A percentile compares a stretch with the other conserved stretches of the same genome.
These are phyloP conservation scores for Vaucheria bursata DNA, from an alignment of 352 stramenopile species.

Conservation along the genomic window DNA sequence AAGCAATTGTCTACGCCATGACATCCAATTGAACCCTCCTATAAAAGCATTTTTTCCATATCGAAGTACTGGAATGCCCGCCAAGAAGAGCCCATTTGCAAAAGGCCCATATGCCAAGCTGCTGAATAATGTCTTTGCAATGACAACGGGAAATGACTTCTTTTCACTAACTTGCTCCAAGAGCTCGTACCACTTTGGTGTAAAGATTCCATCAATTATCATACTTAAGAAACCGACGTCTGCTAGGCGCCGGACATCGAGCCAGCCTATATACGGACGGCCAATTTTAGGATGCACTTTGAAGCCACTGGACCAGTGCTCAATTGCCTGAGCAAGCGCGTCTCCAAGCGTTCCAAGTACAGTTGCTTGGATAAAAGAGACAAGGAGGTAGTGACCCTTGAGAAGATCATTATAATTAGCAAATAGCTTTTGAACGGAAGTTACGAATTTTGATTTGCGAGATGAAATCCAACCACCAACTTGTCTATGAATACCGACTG, in stretches of 20 bases:
- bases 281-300: neutral
- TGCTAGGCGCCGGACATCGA: slow-evolving; percentile 16
- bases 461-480: no score
- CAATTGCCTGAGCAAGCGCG: slow-evolving; percentile 23
- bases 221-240: slow-evolving; percentile 33
- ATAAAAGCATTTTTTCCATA: slow-evolving; percentile 10
- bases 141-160: slow-evolving; percentile 12
- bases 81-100: slow-evolving; percentile 36
- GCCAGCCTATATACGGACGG: slow-evolving; percentile 2
- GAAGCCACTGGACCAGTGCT: slow-evolving; percentile 4
- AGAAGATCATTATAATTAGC: slow-evolving; percentile 37
- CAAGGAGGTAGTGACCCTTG: slow-evolving; percentile 37
- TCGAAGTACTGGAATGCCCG: slow-evolving; percentile 18
- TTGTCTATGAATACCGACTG: no score
- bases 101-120: slow-evolving; percentile 31
- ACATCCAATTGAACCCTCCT: slow-evolving; percentile 20
- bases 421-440: no score
- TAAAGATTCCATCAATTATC: slow-evolving; percentile 38
- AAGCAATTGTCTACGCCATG: slow-evolving; percentile 21
- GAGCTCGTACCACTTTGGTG: slow-evolving; percentile 29
- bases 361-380: slow-evolving; percentile 35
- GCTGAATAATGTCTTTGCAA: slow-evolving; percentile 19
- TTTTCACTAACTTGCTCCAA: slow-evolving; percentile 15
- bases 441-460: no score
- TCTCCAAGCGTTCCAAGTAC: slow-evolving; percentile 26